Evolutionary conservation across 768 basidiomycete genomes (phyloP).

Genomic region (Leccinum subgranulosum): DNA sequence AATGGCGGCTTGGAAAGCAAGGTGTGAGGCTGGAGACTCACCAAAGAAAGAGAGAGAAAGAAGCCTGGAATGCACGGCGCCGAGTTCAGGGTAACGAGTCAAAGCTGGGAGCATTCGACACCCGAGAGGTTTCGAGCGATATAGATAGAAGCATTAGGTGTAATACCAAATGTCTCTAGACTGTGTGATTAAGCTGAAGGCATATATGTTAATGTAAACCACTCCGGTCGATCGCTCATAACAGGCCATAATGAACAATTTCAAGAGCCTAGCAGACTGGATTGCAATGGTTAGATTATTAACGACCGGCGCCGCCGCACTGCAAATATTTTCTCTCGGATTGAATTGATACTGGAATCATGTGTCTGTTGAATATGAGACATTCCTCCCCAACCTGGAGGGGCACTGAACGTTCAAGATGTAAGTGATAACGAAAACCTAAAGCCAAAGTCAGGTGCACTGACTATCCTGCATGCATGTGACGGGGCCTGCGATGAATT

Average conservation of each 20-base stretch:
- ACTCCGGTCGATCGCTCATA: neutral
- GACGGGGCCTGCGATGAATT: neutral
- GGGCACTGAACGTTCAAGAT: neutral
- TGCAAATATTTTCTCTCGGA: neutral
- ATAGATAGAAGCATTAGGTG: no score
- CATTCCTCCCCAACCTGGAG: neutral
- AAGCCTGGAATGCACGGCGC: neutral
- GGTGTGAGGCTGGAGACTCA: neutral
- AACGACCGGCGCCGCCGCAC: neutral
- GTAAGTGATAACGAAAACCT: neutral
- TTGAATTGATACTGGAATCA: neutral
- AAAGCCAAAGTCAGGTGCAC: neutral
- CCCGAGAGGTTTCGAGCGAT: no score
- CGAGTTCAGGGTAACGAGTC: neutral
- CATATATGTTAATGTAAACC: neutral
- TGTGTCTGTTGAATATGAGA: neutral
- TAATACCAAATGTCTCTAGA: neutral
- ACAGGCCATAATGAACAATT: neutral
- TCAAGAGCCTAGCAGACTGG: neutral
- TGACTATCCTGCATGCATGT: neutral
- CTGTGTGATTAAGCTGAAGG: neutral
- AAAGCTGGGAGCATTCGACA: neutral
- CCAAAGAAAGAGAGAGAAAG: neutral
- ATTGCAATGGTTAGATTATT: neutral
- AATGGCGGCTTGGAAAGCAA: neutral